These are phyloP conservation scores for Colletotrichum coccodes DNA, from an alignment of 2,329 filamentous ascomycete species.

Conservation along the genomic window DNA sequence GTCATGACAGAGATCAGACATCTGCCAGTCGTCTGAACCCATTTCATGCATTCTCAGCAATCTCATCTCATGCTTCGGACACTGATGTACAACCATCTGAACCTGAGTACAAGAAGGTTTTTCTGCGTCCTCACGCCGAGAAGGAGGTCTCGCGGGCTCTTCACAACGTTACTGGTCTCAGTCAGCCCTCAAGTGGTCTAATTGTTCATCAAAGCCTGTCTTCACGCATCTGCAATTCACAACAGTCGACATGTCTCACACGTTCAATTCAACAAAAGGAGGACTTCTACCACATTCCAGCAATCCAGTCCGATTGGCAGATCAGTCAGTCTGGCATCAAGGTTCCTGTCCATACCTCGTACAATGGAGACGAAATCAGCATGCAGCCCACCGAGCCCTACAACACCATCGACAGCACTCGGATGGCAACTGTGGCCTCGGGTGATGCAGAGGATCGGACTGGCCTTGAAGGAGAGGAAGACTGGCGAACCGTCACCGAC, in stretches of 20 bases:
- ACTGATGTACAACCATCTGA: constrained; percentile 6
- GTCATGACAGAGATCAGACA: not conserved
- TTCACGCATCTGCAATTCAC: not conserved
- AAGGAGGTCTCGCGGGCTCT: constrained; percentile 33
- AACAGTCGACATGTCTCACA: not conserved
- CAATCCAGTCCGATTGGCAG: constrained; percentile 27
- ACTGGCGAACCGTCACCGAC: constrained; percentile 33
- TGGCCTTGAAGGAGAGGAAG: constrained; percentile 19
- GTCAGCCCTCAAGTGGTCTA: constrained; percentile 29
- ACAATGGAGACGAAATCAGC: not conserved
- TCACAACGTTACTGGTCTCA: constrained; percentile 21
- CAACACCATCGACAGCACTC: constrained; percentile 10
- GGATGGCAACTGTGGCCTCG: constrained; percentile 2
- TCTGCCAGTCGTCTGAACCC: constrained; percentile 23
- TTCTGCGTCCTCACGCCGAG: constrained; percentile 21
- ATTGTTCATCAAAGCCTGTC: constrained; percentile 13
- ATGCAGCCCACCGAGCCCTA: constrained; percentile 16
- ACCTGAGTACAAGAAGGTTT: constrained; percentile 10
- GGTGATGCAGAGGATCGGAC: constrained; percentile 4
- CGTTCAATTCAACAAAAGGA: not conserved
- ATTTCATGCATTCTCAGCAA: constrained; percentile 27
- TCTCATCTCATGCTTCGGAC: constrained; percentile 23
- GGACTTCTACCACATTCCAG: constrained; percentile 29
- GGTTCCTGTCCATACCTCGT: not conserved
- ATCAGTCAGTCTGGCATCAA: constrained; percentile 24